Conservation (phyloP, 1,139 yeast species). For the Scheffersomyces lignicola region DNA sequence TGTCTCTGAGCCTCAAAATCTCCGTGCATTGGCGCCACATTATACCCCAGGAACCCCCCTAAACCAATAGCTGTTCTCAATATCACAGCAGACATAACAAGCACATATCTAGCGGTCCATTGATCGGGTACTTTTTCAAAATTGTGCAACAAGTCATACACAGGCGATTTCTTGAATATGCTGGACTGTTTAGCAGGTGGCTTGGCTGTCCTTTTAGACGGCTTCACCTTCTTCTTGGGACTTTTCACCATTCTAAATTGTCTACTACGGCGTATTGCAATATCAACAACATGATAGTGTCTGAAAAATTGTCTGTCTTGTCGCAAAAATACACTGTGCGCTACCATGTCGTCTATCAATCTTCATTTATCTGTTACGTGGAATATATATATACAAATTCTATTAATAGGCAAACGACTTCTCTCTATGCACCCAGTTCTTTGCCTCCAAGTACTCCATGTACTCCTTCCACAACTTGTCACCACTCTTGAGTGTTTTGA, state of each 20-base stretch:
- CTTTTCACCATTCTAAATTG: neutral
- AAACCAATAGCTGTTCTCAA: constrained; percentile 84
- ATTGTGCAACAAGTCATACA: constrained; percentile 39
- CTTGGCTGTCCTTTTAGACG: constrained; percentile 1
- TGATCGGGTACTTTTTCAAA: constrained; percentile 70
- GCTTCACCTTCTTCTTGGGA: constrained; percentile 1
- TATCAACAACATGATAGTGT: too few species aligned
- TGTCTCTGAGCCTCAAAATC: constrained; percentile 98
- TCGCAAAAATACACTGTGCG: neutral
- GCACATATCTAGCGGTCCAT: constrained; percentile 84
- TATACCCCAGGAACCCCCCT: constrained; percentile 80
- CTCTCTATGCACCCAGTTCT: constrained; percentile 12
- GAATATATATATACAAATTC: too few species aligned
- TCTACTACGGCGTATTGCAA: too few species aligned
- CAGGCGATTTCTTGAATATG: constrained; percentile 32
- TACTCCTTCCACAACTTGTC: constrained; percentile 56
- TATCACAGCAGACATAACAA: constrained; percentile 72
- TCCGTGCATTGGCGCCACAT: constrained; percentile 77
- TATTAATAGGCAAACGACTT: constrained; percentile 12
- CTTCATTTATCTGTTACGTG: too few species aligned
- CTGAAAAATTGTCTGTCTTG: too few species aligned
- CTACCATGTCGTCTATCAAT: too few species aligned
- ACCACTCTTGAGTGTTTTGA: constrained; percentile 46
- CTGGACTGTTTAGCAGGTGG: constrained; percentile 15
- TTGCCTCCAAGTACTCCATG: constrained; percentile 33